Base-by-base conservation (phyloP, 306 rosid genomes). In the Comarum palustre region DNA sequence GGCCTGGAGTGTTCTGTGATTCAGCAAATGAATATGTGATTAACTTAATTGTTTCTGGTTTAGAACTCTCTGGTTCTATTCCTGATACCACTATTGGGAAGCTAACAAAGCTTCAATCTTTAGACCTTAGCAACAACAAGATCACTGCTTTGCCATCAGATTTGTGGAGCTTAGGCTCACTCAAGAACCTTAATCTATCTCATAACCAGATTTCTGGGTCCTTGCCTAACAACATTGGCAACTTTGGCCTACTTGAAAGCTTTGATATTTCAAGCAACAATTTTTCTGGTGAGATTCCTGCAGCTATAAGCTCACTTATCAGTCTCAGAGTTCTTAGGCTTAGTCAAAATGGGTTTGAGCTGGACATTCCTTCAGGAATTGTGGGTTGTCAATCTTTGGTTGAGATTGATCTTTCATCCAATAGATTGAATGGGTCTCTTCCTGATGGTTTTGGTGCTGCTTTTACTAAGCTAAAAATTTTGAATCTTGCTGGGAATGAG, bases 1-100 rank as follows among this genome's bases (percentile, higher is more conserved):
- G 93, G 97, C 82, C 71, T 72, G 93, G 93, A 58, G 90, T 92
- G 48, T 76, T 73, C 59, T 91, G 97, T 84, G 96, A 95, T 81
- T 58, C 73, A 19, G 80, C 63, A 5, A 70, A 73, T 8, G 85
- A 86, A 74, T 60, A 77, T 76, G 92, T 92, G 20, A 59, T 83
- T 47, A 78, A 59, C 27, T 79, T 95, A 7, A 67, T 45, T 13
- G 75, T 82, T 78, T 88, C 92, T 83, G 90, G 90, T 52, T 31
- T 86, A 71, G 69, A 85, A 57, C 93, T 95, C 36, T 80, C 89
- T 77, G 99, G 99, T 3, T 71, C 85, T 52, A 82, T 92, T 60
- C 96, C 97, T 59, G 97, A 95, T 8, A 84, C 82, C 57, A 90
- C 99, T 51, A 77, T 95, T 46, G 97, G 93, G 34, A 95, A 95